Evolutionary conservation across 1,284 basidiomycete genomes (phyloP), one percentile per base, ranked within the genome.

Genomic region (Cerrena zonata): DNA sequence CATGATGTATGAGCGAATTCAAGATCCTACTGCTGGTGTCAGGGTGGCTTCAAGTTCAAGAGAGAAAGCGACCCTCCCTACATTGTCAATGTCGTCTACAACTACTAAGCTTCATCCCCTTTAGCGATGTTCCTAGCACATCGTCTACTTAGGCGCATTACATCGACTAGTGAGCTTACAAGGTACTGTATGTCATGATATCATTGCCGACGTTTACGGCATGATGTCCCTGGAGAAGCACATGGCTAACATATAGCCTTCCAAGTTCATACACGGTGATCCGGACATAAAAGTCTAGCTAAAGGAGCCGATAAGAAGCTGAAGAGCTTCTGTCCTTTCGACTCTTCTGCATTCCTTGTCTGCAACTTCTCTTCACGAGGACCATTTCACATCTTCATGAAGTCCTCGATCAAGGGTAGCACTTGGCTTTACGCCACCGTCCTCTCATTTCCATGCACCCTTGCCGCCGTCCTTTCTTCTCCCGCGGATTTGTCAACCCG

Each of bases 401-500:
- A 34, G 30, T 15, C 15, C 30, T 7, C 15, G 30, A 34, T 34
- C 15, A 34, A 34, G 7, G 30, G 7, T 34, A 7, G 15, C 7
- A 7, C 30, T 7, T 34, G 30, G 30, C 30, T 34, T 34, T 34
- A 34, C 15, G 30, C 30, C 15, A 15, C 30, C 7, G 7, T 34
- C 7, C 30, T 34, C 7, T 34, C 15, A 15, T 15, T 7, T 15
- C 7, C 7, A 7, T 34, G 7, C 30, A 7, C 30, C 7, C 7
- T 7, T 34, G 30, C 30, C 7, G 15, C 7, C 15, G 43, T 51
- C 27, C 26, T 52, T 22, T 39, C 47, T 21, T 48, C 46, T 30
- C 50, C 50, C 11, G 25, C 50, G 5, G 23, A 52, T 10, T 13
- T 52, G n/a, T 24, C 47, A 5, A 36, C 19, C 37, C 37, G 39